These are phyloP conservation scores for Bryum argenteum DNA, from an alignment of 225 moss, liverwort and hornwort species.

Conservation along the genomic window DNA sequence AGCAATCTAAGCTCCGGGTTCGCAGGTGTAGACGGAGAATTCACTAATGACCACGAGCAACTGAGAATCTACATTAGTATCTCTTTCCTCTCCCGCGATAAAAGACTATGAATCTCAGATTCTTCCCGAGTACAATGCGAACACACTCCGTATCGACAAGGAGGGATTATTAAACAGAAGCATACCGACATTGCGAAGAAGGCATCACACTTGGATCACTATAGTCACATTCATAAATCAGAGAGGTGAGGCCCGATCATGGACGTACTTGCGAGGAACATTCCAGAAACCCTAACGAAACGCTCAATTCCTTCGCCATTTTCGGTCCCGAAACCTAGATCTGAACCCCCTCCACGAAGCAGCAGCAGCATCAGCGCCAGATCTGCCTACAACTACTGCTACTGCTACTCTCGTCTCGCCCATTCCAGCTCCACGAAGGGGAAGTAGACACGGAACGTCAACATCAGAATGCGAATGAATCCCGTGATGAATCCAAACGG, in stretches of 20 bases:
- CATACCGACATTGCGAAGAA: conserved; percentile 24
- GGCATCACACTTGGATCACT: conserved; percentile 19
- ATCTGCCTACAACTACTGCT: conserved; percentile 21
- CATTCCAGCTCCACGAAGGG: conserved; percentile 34
- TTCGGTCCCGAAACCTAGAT: conserved; percentile 29
- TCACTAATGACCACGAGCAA: conserved; percentile 14
- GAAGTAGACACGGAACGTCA: conserved; percentile 26
- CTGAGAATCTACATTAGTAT: neutral
- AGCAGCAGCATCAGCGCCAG: neutral
- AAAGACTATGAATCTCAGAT: conserved; percentile 12
- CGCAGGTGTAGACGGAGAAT: neutral
- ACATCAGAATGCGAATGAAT: conserved; percentile 40
- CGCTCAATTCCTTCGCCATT: conserved; percentile 25
- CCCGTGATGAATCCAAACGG: conserved; percentile 36
- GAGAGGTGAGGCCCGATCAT: conserved; percentile 22
- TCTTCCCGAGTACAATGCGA: conserved; percentile 1
- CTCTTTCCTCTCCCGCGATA: neutral
- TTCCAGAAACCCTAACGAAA: conserved; percentile 39
- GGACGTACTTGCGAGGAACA: conserved; percentile 22
- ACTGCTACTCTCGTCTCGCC: conserved; percentile 4
- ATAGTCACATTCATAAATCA: conserved; percentile 7
- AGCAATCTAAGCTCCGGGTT: conserved; percentile 4
- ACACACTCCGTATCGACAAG: neutral
- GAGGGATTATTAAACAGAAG: conserved; percentile 1
- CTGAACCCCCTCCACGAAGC: conserved; percentile 14